Base-by-base conservation (phyloP, 164 flowering plant genomes). In the Euptelea pleiosperma region DNA sequence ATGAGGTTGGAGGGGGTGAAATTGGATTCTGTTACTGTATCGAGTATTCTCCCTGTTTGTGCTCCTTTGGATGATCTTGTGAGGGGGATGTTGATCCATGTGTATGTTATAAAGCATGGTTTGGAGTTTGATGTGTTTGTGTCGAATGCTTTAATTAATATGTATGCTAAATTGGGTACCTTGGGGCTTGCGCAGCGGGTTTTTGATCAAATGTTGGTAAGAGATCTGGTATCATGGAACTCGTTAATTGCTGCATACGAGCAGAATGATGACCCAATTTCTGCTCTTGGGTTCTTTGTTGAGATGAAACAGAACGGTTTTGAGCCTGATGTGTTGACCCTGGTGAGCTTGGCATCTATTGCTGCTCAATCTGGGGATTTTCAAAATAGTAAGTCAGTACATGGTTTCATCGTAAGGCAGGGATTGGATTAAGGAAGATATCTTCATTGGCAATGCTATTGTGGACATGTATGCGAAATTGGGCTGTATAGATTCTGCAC, bases 381-480 rank as follows among this genome's bases (percentile, higher is more conserved):
- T 53, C 68, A 12, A 43, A 59, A 49, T 55, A 57, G 86, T 16
- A 63, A 63, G 49, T 63, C 84, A 35, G 57, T 80, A 21, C 93
- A 84, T 68, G 74, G 78, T 37, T 82, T 63, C 44, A 33, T 68
- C 16, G 26, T 66, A 21, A 82, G 84, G 64, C 73, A 60, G 61
- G n/a, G 70, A 73, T 58, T 82, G 79, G 85, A 53, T 77, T 19
- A 1, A 26, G 18, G 55, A 66, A 37, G 77, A 75, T 63, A 67
- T 69, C 10, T 54, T 76, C 10, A 24, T 79, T 51, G 84, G 84
- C 35, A 85, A 85, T 74, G 82, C 87, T n/a, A 48, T 82, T 39
- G 63, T 82, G 34, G 89, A 86, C 67, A 82, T 86, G 92, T 86
- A 86, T 68, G 79, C 85, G 2, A 83, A 83, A 68, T 60, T 80